These are phyloP conservation scores for Thozetella sp. DNA, from an alignment of 495 filamentous ascomycete genomes.

Conservation along the genomic window DNA sequence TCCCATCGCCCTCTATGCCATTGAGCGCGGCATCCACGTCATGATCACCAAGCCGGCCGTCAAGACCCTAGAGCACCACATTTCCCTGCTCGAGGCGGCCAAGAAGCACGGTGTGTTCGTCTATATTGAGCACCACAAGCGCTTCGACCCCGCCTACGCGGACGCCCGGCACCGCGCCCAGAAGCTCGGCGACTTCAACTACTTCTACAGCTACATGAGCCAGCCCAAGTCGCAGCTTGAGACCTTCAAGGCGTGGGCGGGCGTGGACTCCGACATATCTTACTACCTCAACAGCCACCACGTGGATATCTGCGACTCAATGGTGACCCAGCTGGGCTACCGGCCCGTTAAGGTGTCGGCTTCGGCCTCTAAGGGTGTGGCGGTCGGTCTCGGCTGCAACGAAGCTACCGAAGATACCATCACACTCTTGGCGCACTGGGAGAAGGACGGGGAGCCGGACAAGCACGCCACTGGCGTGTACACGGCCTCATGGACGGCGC, in stretches of 20 bases:
- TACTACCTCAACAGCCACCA: conserved; percentile 97
- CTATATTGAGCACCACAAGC: conserved; percentile 96
- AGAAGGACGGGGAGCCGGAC: conserved; percentile 62
- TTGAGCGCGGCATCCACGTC: conserved; percentile 83
- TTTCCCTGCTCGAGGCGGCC: conserved; percentile 69
- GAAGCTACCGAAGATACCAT: conserved; percentile 90
- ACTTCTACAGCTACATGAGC: conserved; percentile 97
- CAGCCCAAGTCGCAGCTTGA: conserved; percentile 92
- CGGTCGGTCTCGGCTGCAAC: conserved; percentile 76
- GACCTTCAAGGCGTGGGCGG: conserved; percentile 96
- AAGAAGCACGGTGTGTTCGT: conserved; percentile 82
- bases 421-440: conserved; percentile 86
- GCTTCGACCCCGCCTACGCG: conserved; percentile 88
- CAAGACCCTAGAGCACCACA: conserved; percentile 78
- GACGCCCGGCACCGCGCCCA: conserved; percentile 79
- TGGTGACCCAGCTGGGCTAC: conserved; percentile 74
- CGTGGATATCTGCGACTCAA: conserved; percentile 85
- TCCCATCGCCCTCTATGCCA: conserved; percentile 92
- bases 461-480: conserved; percentile 88
- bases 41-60: conserved; percentile 96
- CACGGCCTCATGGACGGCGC: conserved; percentile 93
- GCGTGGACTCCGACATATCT: conserved; percentile 85
- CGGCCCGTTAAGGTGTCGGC: conserved; percentile 78
- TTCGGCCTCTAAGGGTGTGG: conserved; percentile 68
- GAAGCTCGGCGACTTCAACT: conserved; percentile 88